phyloP scores from a whole-genome alignment of 148 eudicot genomes.

The Dysphania ambrosioides region DNA sequence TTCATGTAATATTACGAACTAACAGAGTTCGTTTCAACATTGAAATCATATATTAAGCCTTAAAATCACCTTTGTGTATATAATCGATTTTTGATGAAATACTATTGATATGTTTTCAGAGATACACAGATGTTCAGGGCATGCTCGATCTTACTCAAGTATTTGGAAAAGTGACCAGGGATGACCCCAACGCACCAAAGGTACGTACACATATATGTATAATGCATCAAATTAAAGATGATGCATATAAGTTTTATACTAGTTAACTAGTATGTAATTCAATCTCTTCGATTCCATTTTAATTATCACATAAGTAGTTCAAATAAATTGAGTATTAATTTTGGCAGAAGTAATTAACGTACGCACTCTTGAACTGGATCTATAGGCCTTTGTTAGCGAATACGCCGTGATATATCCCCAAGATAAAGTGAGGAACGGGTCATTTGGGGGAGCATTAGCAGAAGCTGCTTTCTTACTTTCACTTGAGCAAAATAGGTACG shows the following conservation, averaged over 20 bases:
- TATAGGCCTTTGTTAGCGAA: slow-evolving; percentile 82
- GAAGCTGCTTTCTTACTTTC: slow-evolving; percentile 89
- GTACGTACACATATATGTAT: too few species aligned
- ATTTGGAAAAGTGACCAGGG: slow-evolving; percentile 8
- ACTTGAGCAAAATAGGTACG: slow-evolving; percentile 57
- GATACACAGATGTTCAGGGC: slow-evolving; percentile 1
- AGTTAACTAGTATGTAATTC: too few species aligned
- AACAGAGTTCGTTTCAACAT: too few species aligned
- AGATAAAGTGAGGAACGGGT: slow-evolving; percentile 39
- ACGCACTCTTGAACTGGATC: too few species aligned
- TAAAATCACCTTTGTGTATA: background rate
- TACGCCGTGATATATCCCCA: slow-evolving; percentile 57
- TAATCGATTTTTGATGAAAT: too few species aligned
- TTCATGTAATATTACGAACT: slow-evolving; percentile 34
- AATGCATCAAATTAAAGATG: too few species aligned
- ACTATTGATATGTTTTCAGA: background rate
- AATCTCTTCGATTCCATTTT: too few species aligned
- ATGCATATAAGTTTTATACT: too few species aligned
- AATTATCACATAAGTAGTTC: too few species aligned
- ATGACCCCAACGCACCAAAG: slow-evolving; percentile 15
- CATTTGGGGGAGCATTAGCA: slow-evolving; percentile 55
- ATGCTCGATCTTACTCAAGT: slow-evolving; percentile 14
- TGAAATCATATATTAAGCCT: too few species aligned
- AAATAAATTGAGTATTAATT: too few species aligned
- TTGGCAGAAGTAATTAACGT: too few species aligned